Conservation (phyloP, 495 filamentous ascomycete genomes). For the Echria macrotheca region DNA sequence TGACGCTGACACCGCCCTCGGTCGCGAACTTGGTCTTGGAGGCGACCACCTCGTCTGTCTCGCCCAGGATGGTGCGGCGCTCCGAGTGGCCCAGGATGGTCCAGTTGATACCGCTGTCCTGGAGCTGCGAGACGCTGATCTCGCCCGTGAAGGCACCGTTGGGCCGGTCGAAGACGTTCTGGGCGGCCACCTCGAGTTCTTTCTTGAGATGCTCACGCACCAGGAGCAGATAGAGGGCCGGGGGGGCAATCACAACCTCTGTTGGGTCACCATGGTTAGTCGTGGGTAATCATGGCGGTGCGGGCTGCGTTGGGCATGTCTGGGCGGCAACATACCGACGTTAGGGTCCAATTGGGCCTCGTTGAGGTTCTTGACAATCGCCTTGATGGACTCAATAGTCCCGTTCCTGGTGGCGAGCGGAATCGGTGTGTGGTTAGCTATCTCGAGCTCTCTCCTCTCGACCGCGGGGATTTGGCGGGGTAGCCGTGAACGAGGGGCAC, state of each 20-base stretch:
- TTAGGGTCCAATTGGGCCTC: slow-evolving; percentile 64
- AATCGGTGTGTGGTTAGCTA: no score
- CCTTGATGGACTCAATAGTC: slow-evolving; percentile 74
- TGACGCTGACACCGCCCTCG: slow-evolving; percentile 80
- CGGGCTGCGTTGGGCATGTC: not conserved
- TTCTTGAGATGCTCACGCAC: slow-evolving; percentile 63
- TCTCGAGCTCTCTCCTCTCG: slow-evolving; percentile 12
- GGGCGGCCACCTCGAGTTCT: slow-evolving; percentile 73
- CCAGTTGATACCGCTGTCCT: slow-evolving; percentile 83
- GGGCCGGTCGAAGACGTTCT: slow-evolving; percentile 95
- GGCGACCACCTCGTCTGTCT: slow-evolving; percentile 81
- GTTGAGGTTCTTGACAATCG: slow-evolving; percentile 85
- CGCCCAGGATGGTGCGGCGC: slow-evolving; percentile 78
- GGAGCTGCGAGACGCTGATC: slow-evolving; percentile 84
- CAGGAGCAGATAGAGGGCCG: slow-evolving; percentile 83
- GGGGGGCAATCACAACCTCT: slow-evolving; percentile 94
- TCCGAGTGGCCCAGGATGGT: slow-evolving; percentile 89
- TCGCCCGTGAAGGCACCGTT: slow-evolving; percentile 97
- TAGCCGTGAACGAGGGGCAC: slow-evolving; percentile 22
- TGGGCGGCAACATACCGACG: slow-evolving; percentile 51
- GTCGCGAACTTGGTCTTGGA: slow-evolving; percentile 88
- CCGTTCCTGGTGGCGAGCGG: slow-evolving; percentile 85
- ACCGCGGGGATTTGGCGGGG: slow-evolving; percentile 31
- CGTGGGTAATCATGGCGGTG: slow-evolving; percentile 10
- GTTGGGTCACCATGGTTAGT: no score